These are phyloP conservation scores for Fomitopsis pinicola DNA, from an alignment of 1,284 basidiomycete species.

Conservation along the genomic window DNA sequence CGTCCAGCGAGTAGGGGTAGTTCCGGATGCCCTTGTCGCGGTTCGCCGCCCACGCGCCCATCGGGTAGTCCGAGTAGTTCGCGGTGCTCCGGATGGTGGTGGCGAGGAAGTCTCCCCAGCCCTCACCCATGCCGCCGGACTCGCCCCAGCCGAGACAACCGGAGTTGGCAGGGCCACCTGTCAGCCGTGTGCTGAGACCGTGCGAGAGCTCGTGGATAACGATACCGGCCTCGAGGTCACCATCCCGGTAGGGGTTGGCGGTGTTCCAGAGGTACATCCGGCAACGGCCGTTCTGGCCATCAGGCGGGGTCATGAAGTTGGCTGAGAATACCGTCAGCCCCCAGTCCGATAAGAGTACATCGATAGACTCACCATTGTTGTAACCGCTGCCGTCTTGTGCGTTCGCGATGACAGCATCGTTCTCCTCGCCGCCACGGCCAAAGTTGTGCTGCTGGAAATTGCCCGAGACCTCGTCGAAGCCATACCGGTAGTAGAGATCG, in stretches of 20 bases:
- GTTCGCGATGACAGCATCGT: constrained; percentile 90
- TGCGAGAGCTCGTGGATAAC: constrained; percentile 90
- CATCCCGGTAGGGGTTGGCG: constrained; percentile 85
- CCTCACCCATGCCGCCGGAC: constrained; percentile 95
- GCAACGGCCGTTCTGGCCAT: constrained; percentile 79
- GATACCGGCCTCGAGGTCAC: constrained; percentile 92
- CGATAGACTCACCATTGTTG: constrained; percentile 55
- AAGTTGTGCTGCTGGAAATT: constrained; percentile 99
- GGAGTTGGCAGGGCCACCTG: constrained; percentile 91
- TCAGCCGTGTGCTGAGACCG: constrained; percentile 89
- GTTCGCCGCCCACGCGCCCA: constrained; percentile 96
- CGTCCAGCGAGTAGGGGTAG: constrained; percentile 78
- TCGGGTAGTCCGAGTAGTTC: constrained; percentile 75
- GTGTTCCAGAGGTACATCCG: constrained; percentile 98
- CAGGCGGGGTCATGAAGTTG: constrained; percentile 81
- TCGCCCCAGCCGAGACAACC: constrained; percentile 95
- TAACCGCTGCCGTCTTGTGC: constrained; percentile 93
- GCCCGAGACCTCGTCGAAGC: constrained; percentile 87
- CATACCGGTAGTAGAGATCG: constrained; percentile 71
- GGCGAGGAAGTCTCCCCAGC: constrained; percentile 88
- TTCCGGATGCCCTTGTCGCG: constrained; percentile 77
- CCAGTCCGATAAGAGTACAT: neutral
- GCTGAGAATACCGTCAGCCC: constrained; percentile 20
- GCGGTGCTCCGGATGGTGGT: constrained; percentile 77
- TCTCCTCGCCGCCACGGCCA: constrained; percentile 80